These are phyloP conservation scores for Kodamaea derodonti DNA, from an alignment of 1,139 yeast species.

Conservation along the genomic window DNA sequence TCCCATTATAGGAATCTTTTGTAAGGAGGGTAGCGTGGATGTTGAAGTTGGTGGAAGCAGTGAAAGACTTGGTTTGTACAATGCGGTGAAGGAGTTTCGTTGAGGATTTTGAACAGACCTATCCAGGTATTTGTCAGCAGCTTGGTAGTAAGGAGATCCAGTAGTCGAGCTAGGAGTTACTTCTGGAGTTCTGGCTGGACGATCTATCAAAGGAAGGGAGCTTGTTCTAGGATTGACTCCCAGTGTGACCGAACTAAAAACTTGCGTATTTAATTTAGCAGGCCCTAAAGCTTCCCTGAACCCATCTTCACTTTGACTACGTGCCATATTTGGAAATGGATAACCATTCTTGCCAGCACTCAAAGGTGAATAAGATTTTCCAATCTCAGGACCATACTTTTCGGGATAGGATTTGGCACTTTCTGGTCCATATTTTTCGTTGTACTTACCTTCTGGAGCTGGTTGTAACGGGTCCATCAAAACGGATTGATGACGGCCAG, in stretches of 20 bases:
- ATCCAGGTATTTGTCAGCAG: constrained; percentile 1
- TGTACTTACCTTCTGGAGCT: constrained; percentile 13
- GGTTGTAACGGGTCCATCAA: constrained; percentile 36
- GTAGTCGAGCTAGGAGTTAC: neutral
- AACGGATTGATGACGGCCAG: constrained; percentile 24
- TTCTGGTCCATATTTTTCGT: neutral
- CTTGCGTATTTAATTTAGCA: neutral
- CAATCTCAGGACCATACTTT: neutral
- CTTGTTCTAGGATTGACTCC: constrained; percentile 15
- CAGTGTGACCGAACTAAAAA: neutral
- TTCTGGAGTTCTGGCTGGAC: constrained; percentile 4
- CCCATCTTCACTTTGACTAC: constrained; percentile 2
- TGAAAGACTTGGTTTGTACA: constrained; percentile 12
- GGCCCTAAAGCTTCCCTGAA: neutral
- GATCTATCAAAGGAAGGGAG: constrained; percentile 22
- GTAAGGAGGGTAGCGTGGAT: constrained; percentile 1
- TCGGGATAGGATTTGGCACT: neutral
- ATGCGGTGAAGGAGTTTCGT: constrained; percentile 17
- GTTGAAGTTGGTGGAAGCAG: constrained; percentile 11
- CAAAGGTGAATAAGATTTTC: constrained; percentile 13
- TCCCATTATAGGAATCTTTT: constrained; percentile 5
- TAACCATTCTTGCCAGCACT: constrained; percentile 11
- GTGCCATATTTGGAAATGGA: constrained; percentile 13
- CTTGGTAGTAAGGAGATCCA: neutral
- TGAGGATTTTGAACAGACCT: constrained; percentile 6